phyloP scores from a whole-genome alignment of 768 basidiomycete species.

The Paxillus ammoniavirescens region DNA sequence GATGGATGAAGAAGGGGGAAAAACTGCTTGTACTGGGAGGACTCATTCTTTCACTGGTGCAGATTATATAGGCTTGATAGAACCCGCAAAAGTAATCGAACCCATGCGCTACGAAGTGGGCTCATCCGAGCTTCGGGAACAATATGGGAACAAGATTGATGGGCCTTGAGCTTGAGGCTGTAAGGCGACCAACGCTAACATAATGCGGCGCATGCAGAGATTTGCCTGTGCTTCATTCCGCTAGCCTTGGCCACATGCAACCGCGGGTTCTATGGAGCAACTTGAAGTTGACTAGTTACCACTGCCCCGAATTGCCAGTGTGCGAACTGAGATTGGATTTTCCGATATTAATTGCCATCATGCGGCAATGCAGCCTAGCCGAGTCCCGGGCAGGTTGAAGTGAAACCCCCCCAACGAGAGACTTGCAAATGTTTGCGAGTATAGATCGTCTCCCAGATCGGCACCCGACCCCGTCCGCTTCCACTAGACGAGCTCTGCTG shows the following conservation, averaged over 20 bases:
- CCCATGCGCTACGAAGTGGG: no score
- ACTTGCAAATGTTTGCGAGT: no score
- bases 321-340: no score
- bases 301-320: neutral
- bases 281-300: neutral
- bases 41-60: neutral
- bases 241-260: conserved; percentile 1
- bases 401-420: no score
- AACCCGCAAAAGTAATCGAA: neutral
- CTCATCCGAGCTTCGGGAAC: neutral
- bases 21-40: neutral
- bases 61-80: conserved; percentile 3
- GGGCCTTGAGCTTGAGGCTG: neutral
- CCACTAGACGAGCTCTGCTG: no score
- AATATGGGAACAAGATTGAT: neutral
- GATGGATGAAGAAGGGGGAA: neutral
- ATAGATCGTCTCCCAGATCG: no score
- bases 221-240: neutral
- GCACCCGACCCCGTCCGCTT: no score
- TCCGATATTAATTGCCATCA: no score
- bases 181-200: conserved; percentile 8
- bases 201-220: conserved; percentile 5
- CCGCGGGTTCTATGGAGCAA: neutral
- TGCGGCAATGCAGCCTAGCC: no score
- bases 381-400: no score